Evolutionary conservation across 2,329 filamentous ascomycete genomes (phyloP), one percentile per base, ranked within the genome.

Genomic region (Apiospora arundinis): DNA sequence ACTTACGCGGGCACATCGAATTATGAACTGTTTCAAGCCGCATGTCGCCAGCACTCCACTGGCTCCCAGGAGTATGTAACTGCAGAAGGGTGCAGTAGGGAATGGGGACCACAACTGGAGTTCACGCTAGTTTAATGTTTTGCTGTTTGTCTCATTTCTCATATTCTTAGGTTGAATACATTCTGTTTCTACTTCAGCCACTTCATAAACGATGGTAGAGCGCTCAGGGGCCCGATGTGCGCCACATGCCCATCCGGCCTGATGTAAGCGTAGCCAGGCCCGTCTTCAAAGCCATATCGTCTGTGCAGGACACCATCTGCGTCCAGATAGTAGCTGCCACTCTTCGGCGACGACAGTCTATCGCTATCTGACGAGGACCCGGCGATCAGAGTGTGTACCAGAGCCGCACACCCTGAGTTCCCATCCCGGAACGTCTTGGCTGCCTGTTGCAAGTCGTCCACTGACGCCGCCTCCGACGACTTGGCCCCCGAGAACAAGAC

Each of bases 231-330:
- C 1, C 77, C 78, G 46, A 79, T 78, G 67, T 79, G 77, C 9
- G 78, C 77, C 25, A 79, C 69, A 67, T 80, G 76, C 12, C 73
- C 72, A 72, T 80, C 78, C 0, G 78, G 78, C 9, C 78, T 75
- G 45, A 79, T 73, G 37, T 78, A 77, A 14, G 74, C 74, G 69
- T 80, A 80, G 4, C 76, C 76, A 2, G 74, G 70, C 11, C 73
- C 60, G 18, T 74, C 65, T 16, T 73, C 69, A 67, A 75, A 77
- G 1, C 78, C 78, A 44, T 76, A 78, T 7, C 70, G 67, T 3
- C 69, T 52, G 48, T 80, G 78, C 21, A 80, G 69, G 18, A 46
- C 69, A 2, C 73, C 75, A 11, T 73, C 74, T 25, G 75, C 45
- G 56, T 80, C 78, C 8, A 74, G 49, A 44, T 77, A 75, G 21